phyloP scores from a whole-genome alignment of 495 filamentous ascomycete genomes.

The Clavariopsis aquatica region DNA sequence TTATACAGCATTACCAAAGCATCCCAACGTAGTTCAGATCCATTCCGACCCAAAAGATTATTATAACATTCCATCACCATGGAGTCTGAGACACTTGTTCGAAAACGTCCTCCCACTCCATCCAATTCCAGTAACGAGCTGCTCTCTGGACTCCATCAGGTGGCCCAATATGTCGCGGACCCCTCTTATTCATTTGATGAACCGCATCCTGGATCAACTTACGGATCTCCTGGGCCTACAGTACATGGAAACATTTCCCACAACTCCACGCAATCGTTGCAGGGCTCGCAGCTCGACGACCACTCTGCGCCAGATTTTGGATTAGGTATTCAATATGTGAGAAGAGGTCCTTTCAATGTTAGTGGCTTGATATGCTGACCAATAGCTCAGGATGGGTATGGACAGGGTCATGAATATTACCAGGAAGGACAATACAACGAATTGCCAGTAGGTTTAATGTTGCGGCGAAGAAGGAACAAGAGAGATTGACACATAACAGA shows the following conservation, averaged over 20 bases:
- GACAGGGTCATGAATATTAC: conserved; percentile 44
- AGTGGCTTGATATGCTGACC: background rate
- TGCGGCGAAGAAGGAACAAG: background rate
- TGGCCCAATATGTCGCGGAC: conserved; percentile 33
- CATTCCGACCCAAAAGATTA: background rate
- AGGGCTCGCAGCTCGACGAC: conserved; percentile 4
- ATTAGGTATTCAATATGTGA: conserved; percentile 50
- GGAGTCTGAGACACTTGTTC: conserved; percentile 36
- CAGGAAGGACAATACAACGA: conserved; percentile 52
- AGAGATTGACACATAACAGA: conserved; percentile 24
- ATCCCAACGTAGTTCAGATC: background rate
- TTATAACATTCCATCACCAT: conserved; percentile 9
- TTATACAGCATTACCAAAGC: background rate
- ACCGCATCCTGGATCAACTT: conserved; percentile 18
- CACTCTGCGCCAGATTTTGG: conserved; percentile 44
- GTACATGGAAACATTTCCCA: conserved; percentile 26
- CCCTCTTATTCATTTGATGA: conserved; percentile 25
- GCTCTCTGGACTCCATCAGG: conserved; percentile 36
- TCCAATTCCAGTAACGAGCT: conserved; percentile 29
- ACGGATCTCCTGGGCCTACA: conserved; percentile 30
- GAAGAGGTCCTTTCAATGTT: conserved; percentile 14
- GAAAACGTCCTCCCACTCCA: conserved; percentile 37
- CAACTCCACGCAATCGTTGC: conserved; percentile 19
- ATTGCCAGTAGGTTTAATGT: conserved; percentile 18
- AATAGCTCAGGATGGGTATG: conserved; percentile 24